Percentiles rank a stretch among this genome's conserved stretches.
phyloP scores from a whole-genome alignment of 805 yeast species.

The Candida morakotiae region DNA sequence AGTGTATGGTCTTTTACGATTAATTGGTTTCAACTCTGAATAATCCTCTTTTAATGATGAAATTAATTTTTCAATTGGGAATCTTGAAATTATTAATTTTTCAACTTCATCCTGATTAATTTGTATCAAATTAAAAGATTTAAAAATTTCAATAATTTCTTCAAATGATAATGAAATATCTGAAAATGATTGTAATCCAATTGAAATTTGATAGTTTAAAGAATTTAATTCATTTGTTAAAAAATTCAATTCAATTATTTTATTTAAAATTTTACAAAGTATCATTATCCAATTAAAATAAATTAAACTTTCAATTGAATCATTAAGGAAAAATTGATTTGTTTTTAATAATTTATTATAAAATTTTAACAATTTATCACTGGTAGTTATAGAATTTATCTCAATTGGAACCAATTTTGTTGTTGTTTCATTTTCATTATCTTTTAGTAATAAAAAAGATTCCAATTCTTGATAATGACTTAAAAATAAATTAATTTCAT shows the following conservation, averaged over 20 bases:
- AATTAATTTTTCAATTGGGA: slow-evolving; percentile 8
- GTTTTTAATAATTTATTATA: slow-evolving; percentile 3
- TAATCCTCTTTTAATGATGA: neutral
- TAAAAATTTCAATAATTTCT: slow-evolving; percentile 7
- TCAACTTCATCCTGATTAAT: neutral
- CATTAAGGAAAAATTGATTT: neutral
- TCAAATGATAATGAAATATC: slow-evolving; percentile 3
- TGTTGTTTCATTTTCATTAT: too few species aligned
- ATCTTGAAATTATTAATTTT: slow-evolving; percentile 1
- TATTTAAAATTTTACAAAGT: neutral
- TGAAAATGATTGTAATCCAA: slow-evolving; percentile 8
- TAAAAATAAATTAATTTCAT: slow-evolving; percentile 4
- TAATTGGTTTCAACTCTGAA: neutral
- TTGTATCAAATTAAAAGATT: slow-evolving; percentile 2
- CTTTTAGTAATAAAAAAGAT: slow-evolving; percentile 3
- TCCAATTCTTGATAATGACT: slow-evolving; percentile 4
- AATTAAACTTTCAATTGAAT: neutral
- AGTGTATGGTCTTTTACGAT: neutral
- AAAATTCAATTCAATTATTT: neutral
- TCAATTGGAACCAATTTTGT: neutral
- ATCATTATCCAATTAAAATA: slow-evolving; percentile 7
- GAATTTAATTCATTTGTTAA: slow-evolving; percentile 10
- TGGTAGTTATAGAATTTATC: neutral
- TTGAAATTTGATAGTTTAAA: slow-evolving; percentile 13
- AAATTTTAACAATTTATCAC: neutral